Evolutionary conservation across 805 yeast species (phyloP), one percentile per base, ranked within the genome.

Genomic region (Wickerhamiella siamensis): DNA sequence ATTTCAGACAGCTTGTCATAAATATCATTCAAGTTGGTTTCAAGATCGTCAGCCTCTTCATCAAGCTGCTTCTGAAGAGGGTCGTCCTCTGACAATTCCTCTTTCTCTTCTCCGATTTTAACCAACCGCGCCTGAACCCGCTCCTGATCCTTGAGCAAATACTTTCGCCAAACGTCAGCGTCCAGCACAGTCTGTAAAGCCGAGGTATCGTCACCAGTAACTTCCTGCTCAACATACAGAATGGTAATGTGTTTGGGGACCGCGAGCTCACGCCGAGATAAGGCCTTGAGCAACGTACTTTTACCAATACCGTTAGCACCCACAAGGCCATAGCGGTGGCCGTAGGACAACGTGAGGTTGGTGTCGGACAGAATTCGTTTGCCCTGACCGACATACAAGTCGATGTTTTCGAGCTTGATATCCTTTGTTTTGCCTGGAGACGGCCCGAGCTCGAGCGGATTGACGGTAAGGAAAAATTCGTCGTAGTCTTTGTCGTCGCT

Each of bases 301-400:
- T 91, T 91, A 78, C 99, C 99, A 52, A 91, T 87, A 88, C 99
- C 99, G 67, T 91, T 91, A 59, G 87, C 94, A 62, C 99, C 99
- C 35, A 91, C 95, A 41, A 91, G 66, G 75, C 98, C 99, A 54
- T 91, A 91, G 59, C 97, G 75, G 61, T 82, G 84, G 42, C 98
- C 98, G 59, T 79, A 79, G 22, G 95, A 78, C 49, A 91, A 71
- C 1, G 95, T 77, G 50, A 91, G 72, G 19, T 86, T 72, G 21
- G 97, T 79, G 59, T 87, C 93, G 35, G 88, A 76, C 48, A 91
- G 70, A 42, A 91, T 88, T 64, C 98, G 75, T 62, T 82, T 79
- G 47, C 96, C 97, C 44, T 83, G 93, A 46, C 98, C 97, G 46
- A 91, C 96, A 56, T 86, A 86, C 45, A 91, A 68, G 61, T 91